Base-by-base conservation (phyloP, 495 filamentous ascomycete genomes). In the Xylaria bambusicola region DNA sequence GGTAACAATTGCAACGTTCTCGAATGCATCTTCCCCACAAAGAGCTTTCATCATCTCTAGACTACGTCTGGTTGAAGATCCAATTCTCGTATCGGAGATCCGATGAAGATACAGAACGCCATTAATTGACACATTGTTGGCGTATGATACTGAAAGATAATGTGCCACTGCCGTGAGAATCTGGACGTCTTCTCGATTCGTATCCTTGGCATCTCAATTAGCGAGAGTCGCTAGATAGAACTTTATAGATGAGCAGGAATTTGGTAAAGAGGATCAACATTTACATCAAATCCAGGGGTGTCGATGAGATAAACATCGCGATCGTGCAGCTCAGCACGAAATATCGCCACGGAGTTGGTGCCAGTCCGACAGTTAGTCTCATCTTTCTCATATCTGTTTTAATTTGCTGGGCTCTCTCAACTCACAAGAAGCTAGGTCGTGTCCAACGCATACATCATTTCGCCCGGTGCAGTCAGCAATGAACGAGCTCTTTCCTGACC, bases 401-500 rank as follows among this genome's bases (percentile, higher is more conserved):
- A 21, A 44, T 2, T 44, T 10, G 21, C 10, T 4, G 41, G 21
- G 10, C 41, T 18, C 44, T 17, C 42, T 35, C 6, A 1, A 42
- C 64, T 47, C 69, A 75, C 71, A 67, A 4, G 65, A 75, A 36
- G 29, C 29, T 13, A 73, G 41, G 33, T 21, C 33, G 52, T 71
- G 47, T 0, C 75, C 71, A n/a, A 71, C 58, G n/a, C 54, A 50
- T 1, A 60, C 56, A 3, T 45, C 50, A 10, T 63, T 46, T 27
- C 62, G 49, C 33, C 35, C 61, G 0, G 60, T 67, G n/a, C 75
- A 46, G 2, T 60, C 62, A 6, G 73, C 62, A 51, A 78, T 69
- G 46, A 77, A 77, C 23, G 62, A 69, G 46, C 68, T 75, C 54
- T 77, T 78, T 17, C 75, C 75, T 2, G 62, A 53, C 3, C 75